Conservation (phyloP, 2,329 filamentous ascomycete species). For the Chaetomium globosum region DNA sequence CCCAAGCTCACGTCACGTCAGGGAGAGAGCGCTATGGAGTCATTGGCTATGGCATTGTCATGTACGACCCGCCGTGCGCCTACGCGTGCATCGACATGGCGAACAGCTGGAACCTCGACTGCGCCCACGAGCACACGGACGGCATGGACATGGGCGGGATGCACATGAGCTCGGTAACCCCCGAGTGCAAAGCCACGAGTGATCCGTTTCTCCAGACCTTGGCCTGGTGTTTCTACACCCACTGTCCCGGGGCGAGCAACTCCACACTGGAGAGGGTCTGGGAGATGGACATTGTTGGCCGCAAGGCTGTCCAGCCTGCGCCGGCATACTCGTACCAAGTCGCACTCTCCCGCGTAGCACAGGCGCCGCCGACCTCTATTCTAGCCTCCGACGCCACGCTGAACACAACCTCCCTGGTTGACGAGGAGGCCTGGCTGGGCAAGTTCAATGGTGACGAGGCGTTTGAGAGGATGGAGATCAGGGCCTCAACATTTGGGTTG, state of each 20-base stretch:
- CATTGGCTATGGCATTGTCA: constrained; percentile 8
- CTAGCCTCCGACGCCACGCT: neutral
- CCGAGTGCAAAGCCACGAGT: constrained; percentile 5
- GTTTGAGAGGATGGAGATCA: constrained; percentile 1
- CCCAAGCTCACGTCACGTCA: neutral
- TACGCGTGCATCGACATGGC: neutral
- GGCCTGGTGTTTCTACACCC: constrained; percentile 3
- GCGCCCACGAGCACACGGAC: neutral
- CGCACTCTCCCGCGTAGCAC: neutral
- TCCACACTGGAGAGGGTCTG: neutral
- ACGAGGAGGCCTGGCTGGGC: neutral
- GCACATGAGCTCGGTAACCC: neutral
- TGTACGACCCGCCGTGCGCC: neutral
- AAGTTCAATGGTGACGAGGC: neutral
- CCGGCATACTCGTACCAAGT: constrained; percentile 2
- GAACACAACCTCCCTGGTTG: neutral
- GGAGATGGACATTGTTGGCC: neutral
- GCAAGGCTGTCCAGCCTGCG: neutral
- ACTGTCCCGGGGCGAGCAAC: neutral
- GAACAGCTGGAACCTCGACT: neutral
- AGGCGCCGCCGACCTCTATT: neutral
- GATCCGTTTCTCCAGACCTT: neutral
- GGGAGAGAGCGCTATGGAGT: constrained; percentile 4
- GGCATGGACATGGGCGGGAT: neutral
- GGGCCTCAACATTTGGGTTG: neutral